Conservation (phyloP, 2,329 filamentous ascomycete species). For the Davidsoniella virescens region DNA sequence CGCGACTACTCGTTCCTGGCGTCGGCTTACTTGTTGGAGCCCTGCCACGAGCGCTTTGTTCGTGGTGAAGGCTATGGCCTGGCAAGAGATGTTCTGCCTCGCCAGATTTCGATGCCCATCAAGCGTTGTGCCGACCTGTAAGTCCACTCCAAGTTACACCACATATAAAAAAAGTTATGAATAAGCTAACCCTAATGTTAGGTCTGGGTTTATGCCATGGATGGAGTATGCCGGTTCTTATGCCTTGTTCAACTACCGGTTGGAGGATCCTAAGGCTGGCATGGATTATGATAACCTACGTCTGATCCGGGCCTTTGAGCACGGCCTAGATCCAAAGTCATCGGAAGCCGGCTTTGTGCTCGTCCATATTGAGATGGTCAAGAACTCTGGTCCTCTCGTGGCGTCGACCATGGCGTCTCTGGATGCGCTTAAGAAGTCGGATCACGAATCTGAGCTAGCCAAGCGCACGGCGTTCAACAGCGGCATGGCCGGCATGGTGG, state of each 20-base stretch:
- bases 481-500: slow-evolving; percentile 44
- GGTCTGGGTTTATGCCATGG: slow-evolving; percentile 69
- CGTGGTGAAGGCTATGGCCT: slow-evolving; percentile 64
- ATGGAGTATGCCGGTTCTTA: slow-evolving; percentile 69
- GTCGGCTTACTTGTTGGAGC: slow-evolving; percentile 79
- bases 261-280: slow-evolving; percentile 37
- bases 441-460: slow-evolving; percentile 17
- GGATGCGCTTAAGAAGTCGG: slow-evolving; percentile 25
- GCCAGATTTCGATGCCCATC: slow-evolving; percentile 63
- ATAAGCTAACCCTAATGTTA: slow-evolving; percentile 13
- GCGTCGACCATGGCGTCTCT: slow-evolving; percentile 54
- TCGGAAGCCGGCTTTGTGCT: slow-evolving; percentile 95
- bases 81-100: slow-evolving; percentile 56
- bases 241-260: slow-evolving; percentile 52
- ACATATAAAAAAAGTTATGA: not conserved
- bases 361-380: slow-evolving; percentile 90
- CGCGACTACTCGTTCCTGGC: slow-evolving; percentile 85
- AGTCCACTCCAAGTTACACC: slow-evolving; percentile 23
- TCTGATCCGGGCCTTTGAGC: slow-evolving; percentile 80
- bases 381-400: slow-evolving; percentile 64
- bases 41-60: slow-evolving; percentile 61
- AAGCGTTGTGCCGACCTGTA: slow-evolving; percentile 73
- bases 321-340: slow-evolving; percentile 68
- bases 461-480: slow-evolving; percentile 45
- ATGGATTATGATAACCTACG: slow-evolving; percentile 54